These are phyloP conservation scores for Hemerocallis citrina DNA, from an alignment of 106 monocot species.

Conservation along the genomic window DNA sequence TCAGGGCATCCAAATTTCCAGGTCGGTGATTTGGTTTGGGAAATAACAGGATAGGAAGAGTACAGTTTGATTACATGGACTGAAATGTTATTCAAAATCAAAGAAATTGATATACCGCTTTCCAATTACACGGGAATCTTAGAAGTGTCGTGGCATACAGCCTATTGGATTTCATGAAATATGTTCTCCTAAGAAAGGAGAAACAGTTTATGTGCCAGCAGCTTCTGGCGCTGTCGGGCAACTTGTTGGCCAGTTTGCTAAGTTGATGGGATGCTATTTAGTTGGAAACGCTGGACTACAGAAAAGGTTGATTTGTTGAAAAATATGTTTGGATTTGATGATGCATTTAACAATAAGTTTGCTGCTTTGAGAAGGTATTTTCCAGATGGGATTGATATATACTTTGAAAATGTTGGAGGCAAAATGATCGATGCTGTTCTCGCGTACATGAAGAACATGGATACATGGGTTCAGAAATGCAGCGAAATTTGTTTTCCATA, in stretches of 20 bases:
- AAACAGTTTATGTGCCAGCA: slow-evolving; percentile 53
- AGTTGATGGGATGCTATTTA: slow-evolving; percentile 51
- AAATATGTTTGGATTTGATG: slow-evolving; percentile 50
- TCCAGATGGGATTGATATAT: too few relatives aligned
- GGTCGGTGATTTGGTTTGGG: slow-evolving; percentile 48
- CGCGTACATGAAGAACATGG: too few relatives aligned
- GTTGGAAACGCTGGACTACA: slow-evolving; percentile 54
- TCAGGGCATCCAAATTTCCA: slow-evolving; percentile 49
- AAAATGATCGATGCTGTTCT: too few relatives aligned
- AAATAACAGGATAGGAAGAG: slow-evolving; percentile 55
- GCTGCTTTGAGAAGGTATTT: slow-evolving; percentile 47
- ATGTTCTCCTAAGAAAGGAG: slow-evolving; percentile 55
- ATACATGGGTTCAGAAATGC: too few relatives aligned
- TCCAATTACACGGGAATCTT: slow-evolving; percentile 55
- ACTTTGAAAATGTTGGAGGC: too few relatives aligned
- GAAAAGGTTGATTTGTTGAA: slow-evolving; percentile 53
- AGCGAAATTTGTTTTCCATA: too few relatives aligned
- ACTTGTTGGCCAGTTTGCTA: slow-evolving; percentile 63
- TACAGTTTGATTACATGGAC: slow-evolving; percentile 31
- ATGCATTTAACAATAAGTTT: slow-evolving; percentile 56
- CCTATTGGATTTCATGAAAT: slow-evolving; percentile 59
- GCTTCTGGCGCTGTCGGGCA: slow-evolving; percentile 67
- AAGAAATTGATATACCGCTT: slow-evolving; percentile 52
- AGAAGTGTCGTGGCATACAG: slow-evolving; percentile 64
- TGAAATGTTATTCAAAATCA: slow-evolving; percentile 29